A percentile compares a stretch with the other conserved stretches of the same genome.
phyloP scores from a whole-genome alignment of 1,139 yeast species.

The Candida sanyaensis region DNA sequence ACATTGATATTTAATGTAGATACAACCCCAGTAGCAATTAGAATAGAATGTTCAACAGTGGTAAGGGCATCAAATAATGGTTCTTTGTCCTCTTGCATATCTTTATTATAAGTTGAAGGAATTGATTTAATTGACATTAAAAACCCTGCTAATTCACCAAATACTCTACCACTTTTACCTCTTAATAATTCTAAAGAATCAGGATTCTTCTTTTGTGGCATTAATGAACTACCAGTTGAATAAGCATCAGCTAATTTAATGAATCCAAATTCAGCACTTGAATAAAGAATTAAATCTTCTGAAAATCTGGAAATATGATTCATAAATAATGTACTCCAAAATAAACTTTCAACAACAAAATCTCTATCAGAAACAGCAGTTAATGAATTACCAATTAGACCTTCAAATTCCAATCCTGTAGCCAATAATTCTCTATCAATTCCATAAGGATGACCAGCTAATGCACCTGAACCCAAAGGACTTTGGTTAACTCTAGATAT shows the following conservation, averaged over 20 bases:
- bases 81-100: constrained; percentile 98
- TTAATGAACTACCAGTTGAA: constrained; percentile 95
- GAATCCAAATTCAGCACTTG: constrained; percentile 97
- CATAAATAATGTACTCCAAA: constrained; percentile 96
- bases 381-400: constrained; percentile 91
- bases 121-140: constrained; percentile 94
- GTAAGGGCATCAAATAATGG: constrained; percentile 89
- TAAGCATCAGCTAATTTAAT: constrained; percentile 93
- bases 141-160: constrained; percentile 93
- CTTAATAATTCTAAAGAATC: constrained; percentile 92
- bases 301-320: constrained; percentile 92
- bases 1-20: constrained; percentile 77
- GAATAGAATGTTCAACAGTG: constrained; percentile 90
- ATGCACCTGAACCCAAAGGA: constrained; percentile 96
- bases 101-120: constrained; percentile 97
- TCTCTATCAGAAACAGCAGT: constrained; percentile 97
- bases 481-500: constrained; percentile 80
- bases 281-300: constrained; percentile 93
- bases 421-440: constrained; percentile 93
- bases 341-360: constrained; percentile 93
- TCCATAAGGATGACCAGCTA: constrained; percentile 99
- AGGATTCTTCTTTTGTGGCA: constrained; percentile 99
- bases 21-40: constrained; percentile 94
- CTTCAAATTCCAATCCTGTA: constrained; percentile 69
- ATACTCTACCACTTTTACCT: constrained; percentile 97